These are phyloP conservation scores for Skeletonema menzelii DNA, from an alignment of 108 stramenopile species.

Conservation along the genomic window DNA sequence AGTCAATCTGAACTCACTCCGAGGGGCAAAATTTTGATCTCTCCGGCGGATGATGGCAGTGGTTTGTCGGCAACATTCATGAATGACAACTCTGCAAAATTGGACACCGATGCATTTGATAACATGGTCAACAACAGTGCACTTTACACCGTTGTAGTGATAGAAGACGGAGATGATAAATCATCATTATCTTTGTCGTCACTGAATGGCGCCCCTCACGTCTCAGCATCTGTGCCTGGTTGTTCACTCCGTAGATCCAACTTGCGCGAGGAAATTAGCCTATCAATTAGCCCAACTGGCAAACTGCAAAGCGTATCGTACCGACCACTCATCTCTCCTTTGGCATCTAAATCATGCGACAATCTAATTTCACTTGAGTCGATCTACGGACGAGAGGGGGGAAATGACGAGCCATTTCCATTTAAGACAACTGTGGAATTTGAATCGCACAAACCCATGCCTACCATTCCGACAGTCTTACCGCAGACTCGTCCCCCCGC, in stretches of 20 bases:
- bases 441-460: conserved; percentile 71
- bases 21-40: conserved; percentile 33
- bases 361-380: conserved; percentile 36
- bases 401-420: conserved; percentile 35
- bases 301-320: conserved; percentile 67
- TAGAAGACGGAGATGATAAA: conserved; percentile 15
- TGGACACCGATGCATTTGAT: conserved; percentile 32
- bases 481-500: conserved; percentile 67
- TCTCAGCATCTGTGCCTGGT: conserved; percentile 45
- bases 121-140: conserved; percentile 32
- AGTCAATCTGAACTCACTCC: conserved; percentile 25
- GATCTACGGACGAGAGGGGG: conserved; percentile 38
- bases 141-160: conserved; percentile 34
- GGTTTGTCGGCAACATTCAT: conserved; percentile 35
- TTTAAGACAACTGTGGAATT: conserved; percentile 65
- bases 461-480: conserved; percentile 60
- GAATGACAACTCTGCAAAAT: conserved; percentile 11
- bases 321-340: conserved; percentile 72
- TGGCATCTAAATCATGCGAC: conserved; percentile 74
- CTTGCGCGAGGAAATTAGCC: conserved; percentile 63
- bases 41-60: conserved; percentile 19
- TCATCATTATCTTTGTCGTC: conserved; percentile 2
- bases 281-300: conserved; percentile 60
- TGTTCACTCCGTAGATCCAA: conserved; percentile 44
- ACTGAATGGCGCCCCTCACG: conserved; percentile 3